Base-by-base conservation (phyloP, 768 basidiomycete species). In the Xerocomellus dryophilus region DNA sequence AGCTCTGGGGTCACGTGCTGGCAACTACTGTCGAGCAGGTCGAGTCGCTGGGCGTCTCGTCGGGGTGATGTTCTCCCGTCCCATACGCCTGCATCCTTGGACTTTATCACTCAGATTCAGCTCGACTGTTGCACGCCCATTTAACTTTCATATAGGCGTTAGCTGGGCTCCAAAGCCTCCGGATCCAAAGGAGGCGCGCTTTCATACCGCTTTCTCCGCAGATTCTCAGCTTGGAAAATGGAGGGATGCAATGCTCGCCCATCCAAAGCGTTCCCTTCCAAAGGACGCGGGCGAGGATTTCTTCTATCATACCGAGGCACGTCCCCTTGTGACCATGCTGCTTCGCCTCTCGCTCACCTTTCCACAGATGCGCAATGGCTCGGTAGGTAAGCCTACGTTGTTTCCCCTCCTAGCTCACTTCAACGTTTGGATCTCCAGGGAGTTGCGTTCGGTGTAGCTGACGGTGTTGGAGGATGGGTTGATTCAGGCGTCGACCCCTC, bases 381-480 rank as follows among this genome's bases (percentile, higher is more conserved):
- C 90, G 77, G 90, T 92, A 77, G 74, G 85, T 80, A 62, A 61
- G 68, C 47, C 36, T 43, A 0, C 20, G 46, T 27, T 12, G 36
- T 39, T 18, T 18, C 20, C 47, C 53, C 61, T 53, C 63, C 59
- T 40, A 53, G 64, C 59, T 60, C 58, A 53, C 58, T 71, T 46
- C 69, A 65, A 40, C 59, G 18, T 42, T 27, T 34, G 20, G 15
- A 21, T 43, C 0, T 21, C n/a, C 29, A 91, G 88, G 88, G 89
- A 21, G 67, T 90, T 27, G 81, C 88, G 2, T 77, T 97, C 49
- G 93, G 91, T 35, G 82, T 97, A 5, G 90, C 93, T 36, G 94
- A 98, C 62, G 94, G 94, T 18, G 93, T 97, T 5, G 93, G 93
- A 2, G 93, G 94, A 18, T 98, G 95, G 95, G 80, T 82, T 44